Evolutionary conservation across 305 asterid species (phyloP).

Genomic region (Caryopteris hybrid): DNA sequence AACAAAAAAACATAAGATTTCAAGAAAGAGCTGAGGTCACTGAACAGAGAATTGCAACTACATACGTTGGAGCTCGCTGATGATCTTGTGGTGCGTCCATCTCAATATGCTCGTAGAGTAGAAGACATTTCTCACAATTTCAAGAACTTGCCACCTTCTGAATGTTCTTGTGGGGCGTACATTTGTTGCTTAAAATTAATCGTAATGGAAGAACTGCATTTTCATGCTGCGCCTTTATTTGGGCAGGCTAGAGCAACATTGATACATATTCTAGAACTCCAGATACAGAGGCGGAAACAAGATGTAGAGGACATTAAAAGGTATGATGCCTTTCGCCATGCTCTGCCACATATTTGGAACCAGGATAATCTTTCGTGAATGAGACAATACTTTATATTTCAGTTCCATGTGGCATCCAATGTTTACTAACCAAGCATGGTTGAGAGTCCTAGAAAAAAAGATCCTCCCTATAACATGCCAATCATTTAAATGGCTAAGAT

Average conservation of each 20-base stretch:
- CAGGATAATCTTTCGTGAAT: background rate
- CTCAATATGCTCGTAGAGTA: conserved; percentile 92
- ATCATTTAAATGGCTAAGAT: background rate
- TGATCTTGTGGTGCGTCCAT: conserved; percentile 89
- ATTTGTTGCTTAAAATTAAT: background rate
- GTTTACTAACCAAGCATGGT: background rate
- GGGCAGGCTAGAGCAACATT: conserved; percentile 91
- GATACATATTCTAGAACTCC: conserved; percentile 87
- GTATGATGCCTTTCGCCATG: conserved; percentile 27
- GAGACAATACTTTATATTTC: background rate
- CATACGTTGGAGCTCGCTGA: conserved; percentile 90
- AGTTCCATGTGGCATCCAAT: background rate
- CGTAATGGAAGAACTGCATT: background rate
- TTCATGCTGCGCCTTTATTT: background rate
- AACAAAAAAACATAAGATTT: too few relatives aligned
- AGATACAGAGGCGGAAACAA: conserved; percentile 81
- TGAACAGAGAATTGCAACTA: conserved; percentile 82
- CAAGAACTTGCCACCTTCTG: conserved; percentile 88
- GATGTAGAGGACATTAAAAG: conserved; percentile 95
- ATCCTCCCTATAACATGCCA: background rate
- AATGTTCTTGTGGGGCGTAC: conserved; percentile 72
- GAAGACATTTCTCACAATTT: conserved; percentile 86
- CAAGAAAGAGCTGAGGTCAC: conserved; percentile 85
- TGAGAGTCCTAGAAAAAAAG: background rate
- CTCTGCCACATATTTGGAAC: background rate